Percentiles rank a stretch among this genome's conserved stretches.
These are phyloP conservation scores for Wickerhamomyces alni DNA, from an alignment of 805 yeast genomes.

Conservation along the genomic window DNA sequence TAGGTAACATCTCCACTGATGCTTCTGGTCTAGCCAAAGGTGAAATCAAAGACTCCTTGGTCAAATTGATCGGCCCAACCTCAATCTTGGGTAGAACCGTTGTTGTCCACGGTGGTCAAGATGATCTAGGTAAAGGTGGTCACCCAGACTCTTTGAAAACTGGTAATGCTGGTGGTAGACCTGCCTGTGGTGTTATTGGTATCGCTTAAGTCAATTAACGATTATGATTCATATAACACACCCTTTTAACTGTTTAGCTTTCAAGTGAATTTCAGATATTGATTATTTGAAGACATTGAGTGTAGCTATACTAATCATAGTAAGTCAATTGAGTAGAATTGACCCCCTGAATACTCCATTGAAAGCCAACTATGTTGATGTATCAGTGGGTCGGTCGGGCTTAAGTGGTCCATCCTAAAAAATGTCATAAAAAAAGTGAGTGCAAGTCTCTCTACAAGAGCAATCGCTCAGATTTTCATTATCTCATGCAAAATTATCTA, in stretches of 20 bases:
- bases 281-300: not conserved
- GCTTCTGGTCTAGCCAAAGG: conserved; percentile 90
- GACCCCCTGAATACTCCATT: too few relatives aligned
- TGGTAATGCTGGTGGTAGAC: conserved; percentile 97
- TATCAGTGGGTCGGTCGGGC: too few relatives aligned
- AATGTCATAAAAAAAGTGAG: too few relatives aligned
- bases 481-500: not conserved
- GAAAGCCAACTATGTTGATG: too few relatives aligned
- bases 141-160: conserved; percentile 87
- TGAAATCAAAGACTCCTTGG: conserved; percentile 64
- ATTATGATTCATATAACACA: too few relatives aligned
- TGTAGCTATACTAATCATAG: not conserved
- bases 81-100: conserved; percentile 93
- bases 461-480: too few relatives aligned
- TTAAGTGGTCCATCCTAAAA: too few relatives aligned
- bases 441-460: too few relatives aligned
- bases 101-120: conserved; percentile 88
- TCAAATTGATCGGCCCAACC: conserved; percentile 81
- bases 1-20: conserved; percentile 92
- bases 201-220: conserved; percentile 6
- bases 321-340: not conserved
- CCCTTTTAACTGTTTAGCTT: not conserved
- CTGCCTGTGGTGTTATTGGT: conserved; percentile 98
- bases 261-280: not conserved
- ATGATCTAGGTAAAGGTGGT: conserved; percentile 94